Base-by-base conservation (phyloP, 2,329 filamentous ascomycete genomes). In the Phaeosphaeriaceae sp. region DNA sequence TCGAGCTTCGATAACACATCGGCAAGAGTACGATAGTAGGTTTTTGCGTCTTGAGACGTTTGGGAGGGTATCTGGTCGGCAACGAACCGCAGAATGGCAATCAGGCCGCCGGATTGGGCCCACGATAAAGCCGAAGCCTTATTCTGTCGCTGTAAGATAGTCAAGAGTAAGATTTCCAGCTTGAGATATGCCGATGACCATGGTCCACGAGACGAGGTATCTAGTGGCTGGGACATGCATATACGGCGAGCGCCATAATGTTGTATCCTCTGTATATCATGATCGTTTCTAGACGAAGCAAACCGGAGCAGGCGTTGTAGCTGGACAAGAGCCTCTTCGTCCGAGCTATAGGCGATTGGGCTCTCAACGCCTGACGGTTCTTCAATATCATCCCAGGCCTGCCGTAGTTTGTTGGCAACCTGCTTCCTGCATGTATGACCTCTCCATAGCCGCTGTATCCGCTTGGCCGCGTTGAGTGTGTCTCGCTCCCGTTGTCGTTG, bases 371-470 rank as follows among this genome's bases (percentile, higher is more conserved):
- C 34, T 63, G 49, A 21, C 8, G 46, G 26, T 3, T 35, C 43
- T 55, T 77, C 70, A 1, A 59, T 52, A 4, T 63, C 55, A 49
- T 75, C 72, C 47, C 64, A 59, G n/a, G 65, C 55, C 11, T 60
- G 54, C 46, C 74, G 73, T 52, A 75, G 83, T 85, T 46, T 64
- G 38, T 81, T 74, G 56, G 84, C 84, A 54, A 89, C 77, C 42
- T 73, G 68, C 51, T 77, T 80, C 61, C 92, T 84, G 50, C 77
- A 79, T 48, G 73, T 80, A 71, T 95, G 83, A 12, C 92, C 92
- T 71, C 93, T 84, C 92, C 92, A 97, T 73, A 83, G 78, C 58
- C 84, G 83, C 72, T 97, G 94, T 58, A 97, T 85, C 41, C 77
- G 81, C 60, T 83, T 87, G 12, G 85, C 84, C 4, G 92, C 90